Base-by-base conservation (phyloP, 108 stramenopile genomes). In the Hondaea fermentalgiana region DNA sequence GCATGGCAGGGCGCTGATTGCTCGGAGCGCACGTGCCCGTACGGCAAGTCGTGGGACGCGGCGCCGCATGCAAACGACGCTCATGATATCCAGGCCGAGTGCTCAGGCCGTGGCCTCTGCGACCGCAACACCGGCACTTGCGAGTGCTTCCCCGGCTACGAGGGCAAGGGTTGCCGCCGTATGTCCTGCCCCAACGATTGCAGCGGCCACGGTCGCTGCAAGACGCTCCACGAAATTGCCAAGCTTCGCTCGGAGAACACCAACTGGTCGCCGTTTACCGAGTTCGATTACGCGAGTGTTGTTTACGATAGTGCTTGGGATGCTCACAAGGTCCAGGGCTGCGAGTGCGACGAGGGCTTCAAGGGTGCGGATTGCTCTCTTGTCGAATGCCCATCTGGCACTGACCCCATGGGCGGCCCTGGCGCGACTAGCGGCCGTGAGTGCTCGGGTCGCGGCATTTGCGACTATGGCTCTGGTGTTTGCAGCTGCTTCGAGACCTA, bases 281-380 rank as follows among this genome's bases (percentile, higher is more conserved):
- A 93, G 91, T 87, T 92, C 5, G 90, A 58, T 19, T 90, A 88
- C 28, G 90, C 93, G 59, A 89, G 64, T 35, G 72, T 29, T 5
- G 60, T 35, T 21, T 93, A 92, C 91, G 21, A 8, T 23, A 44
- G 44, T 23, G 89, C 95, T 47, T 96, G 96, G 96, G 96, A 97
- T 89, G 95, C 95, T 23, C 89, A 92, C 47, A 96, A 96, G 89
- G 91, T 95, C 88, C 92, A 93, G 59, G 96, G 96, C 45, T 97
- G 96, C 93, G 93, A 92, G 90, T 97, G 96, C 88, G 96, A 97
- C 91, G 57, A 90, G 19, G 96, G 96, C 28, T 97, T 90, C 90
- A 94, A 95, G 90, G 96, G 96, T 28, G 93, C 96, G 5, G 96
- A 97, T 93, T 97, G 96, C 91, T 94, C 93, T 35, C 83, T 91